A percentile compares a stretch with the other conserved stretches of the same genome.
Conservation (phyloP, 805 yeast species). For the Clavispora phyllophila region DNA sequence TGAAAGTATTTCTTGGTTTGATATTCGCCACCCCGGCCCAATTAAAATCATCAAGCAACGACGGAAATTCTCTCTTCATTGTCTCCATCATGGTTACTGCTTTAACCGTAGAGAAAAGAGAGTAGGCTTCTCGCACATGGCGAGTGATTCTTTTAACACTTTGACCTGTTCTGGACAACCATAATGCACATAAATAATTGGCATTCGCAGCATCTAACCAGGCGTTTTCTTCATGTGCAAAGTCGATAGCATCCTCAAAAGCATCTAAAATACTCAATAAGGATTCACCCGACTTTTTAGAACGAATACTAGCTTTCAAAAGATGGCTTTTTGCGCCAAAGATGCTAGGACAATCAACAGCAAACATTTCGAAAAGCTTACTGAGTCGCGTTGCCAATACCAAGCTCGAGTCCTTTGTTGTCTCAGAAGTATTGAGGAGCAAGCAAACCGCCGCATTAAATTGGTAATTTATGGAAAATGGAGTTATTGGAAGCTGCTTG, state of each 20-base stretch:
- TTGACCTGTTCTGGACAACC: conserved; percentile 24
- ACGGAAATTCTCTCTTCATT: conserved; percentile 25
- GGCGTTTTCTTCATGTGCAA: conserved; percentile 24
- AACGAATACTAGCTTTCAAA: conserved; percentile 26
- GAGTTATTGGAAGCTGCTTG: conserved; percentile 19
- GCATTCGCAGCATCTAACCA: conserved; percentile 37
- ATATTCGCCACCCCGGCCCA: conserved; percentile 27
- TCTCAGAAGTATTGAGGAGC: conserved; percentile 17
- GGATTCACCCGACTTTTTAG: conserved; percentile 13
- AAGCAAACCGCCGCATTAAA: conserved; percentile 15
- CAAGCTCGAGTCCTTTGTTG: conserved; percentile 14
- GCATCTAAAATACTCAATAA: conserved; percentile 38
- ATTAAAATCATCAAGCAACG: conserved; percentile 19
- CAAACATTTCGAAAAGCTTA: conserved; percentile 28
- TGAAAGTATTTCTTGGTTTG: background rate
- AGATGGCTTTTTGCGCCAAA: conserved; percentile 35
- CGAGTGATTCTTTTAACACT: conserved; percentile 28
- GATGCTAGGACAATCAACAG: conserved; percentile 28
- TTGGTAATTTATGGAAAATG: conserved; percentile 20
- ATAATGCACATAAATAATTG: conserved; percentile 38
- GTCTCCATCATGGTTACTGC: conserved; percentile 17
- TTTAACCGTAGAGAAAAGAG: conserved; percentile 27
- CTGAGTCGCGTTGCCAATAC: conserved; percentile 18
- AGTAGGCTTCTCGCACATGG: conserved; percentile 35
- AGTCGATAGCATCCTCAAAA: conserved; percentile 43